Evolutionary conservation across 257 asterid species (phyloP), one percentile per base, ranked within the genome.

Genomic region (Anisodus acutangulus): DNA sequence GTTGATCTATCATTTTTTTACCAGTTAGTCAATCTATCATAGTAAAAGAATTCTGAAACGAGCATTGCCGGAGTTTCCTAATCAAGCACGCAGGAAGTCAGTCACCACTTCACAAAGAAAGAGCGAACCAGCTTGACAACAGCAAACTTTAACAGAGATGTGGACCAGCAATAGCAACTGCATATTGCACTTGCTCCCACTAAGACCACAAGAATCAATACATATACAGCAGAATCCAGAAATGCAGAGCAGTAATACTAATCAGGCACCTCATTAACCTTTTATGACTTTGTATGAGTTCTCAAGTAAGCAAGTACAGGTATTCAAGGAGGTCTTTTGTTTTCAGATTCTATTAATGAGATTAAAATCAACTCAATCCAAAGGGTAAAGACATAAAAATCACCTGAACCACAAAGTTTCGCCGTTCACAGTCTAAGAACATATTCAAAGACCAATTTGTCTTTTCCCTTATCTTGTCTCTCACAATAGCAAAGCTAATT

Each of bases 401-500:
- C 89, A 95, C 99, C 99, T 95, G 99, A 86, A 94, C 80, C 43
- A 95, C 98, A 82, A 94, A 95, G 89, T 95, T 94, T 82, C 97
- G 97, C 84, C 98, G 88, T 83, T 94, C 97, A 59, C 99, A 95
- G 81, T 95, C 99, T 94, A 90, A 85, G 92, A 95, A 94, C 99
- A 95, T 95, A 59, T 94, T 89, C 78, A 90, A 78, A 13, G 93
- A 91, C 93, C 95, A 95, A 84, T 94, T 94, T 39, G 98, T 95
- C 90, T 90, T 94, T 16, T 93, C 85, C 82, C 83, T 31, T 85
- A 95, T 87, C 91, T 95, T 95, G 85, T 94, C 99, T 88, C 99
- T 90, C 47, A 93, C 99, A 4, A 94, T 94, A 68, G 99, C 92
- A 84, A 95, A 95, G 83, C 99, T 95, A 62, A 95, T 91, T 90